Evolutionary conservation across 352 stramenopile species (phyloP).

Genomic region (Phytophthora kernoviae): DNA sequence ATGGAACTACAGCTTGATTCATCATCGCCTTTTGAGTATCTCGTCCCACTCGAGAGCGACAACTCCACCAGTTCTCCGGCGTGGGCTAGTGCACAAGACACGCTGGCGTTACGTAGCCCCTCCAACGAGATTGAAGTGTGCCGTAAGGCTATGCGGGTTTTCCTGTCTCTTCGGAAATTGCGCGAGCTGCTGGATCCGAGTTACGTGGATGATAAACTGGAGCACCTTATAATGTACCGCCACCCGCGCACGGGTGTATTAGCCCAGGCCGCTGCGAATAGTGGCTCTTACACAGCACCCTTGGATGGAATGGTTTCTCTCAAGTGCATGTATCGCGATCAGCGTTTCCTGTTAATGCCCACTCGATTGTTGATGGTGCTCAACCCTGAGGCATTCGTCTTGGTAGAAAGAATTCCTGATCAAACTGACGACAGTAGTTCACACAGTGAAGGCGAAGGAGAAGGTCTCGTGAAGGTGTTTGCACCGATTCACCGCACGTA

Average conservation of each 20-base stretch:
- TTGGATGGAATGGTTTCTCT: constrained; percentile 77
- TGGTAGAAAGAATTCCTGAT: constrained; percentile 54
- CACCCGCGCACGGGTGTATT: constrained; percentile 65
- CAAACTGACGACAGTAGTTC: constrained; percentile 29
- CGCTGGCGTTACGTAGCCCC: constrained; percentile 52
- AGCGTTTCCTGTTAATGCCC: constrained; percentile 70
- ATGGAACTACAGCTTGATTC: constrained; percentile 57
- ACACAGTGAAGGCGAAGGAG: constrained; percentile 25
- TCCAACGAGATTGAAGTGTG: constrained; percentile 77
- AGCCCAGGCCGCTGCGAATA: constrained; percentile 32
- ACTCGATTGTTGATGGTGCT: constrained; percentile 69
- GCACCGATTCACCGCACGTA: constrained; percentile 77
- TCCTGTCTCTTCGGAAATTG: constrained; percentile 64
- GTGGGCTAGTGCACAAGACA: constrained; percentile 33
- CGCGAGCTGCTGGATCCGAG: constrained; percentile 52
- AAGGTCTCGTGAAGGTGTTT: constrained; percentile 65
- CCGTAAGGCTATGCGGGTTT: constrained; percentile 70
- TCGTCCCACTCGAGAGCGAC: constrained; percentile 51
- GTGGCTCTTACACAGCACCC: constrained; percentile 24
- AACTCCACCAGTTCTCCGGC: constrained; percentile 13
- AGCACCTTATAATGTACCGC: constrained; percentile 56
- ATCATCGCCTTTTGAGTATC: constrained; percentile 70
- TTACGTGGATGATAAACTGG: constrained; percentile 53
- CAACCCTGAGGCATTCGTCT: constrained; percentile 74
- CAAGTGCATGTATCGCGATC: constrained; percentile 76